Percentiles rank a stretch among this genome's conserved stretches.
These are phyloP conservation scores for Fusarium verrucosum DNA, from an alignment of 2,329 filamentous ascomycete species.

Conservation along the genomic window DNA sequence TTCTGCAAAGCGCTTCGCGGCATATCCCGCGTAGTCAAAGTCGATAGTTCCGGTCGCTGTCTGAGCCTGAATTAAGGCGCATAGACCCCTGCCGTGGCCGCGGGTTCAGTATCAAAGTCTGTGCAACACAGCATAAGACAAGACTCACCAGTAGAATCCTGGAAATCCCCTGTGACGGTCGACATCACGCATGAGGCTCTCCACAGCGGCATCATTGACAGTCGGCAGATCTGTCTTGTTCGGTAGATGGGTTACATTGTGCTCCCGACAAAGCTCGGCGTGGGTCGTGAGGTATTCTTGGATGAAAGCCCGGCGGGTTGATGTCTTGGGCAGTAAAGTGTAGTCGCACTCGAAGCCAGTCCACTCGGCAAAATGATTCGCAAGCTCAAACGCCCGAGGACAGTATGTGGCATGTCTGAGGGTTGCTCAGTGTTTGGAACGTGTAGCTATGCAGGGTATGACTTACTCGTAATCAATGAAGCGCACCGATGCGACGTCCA, in stretches of 20 bases:
- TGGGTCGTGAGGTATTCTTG: constrained; percentile 27
- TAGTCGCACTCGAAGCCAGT: constrained; percentile 37
- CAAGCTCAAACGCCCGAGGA: constrained; percentile 36
- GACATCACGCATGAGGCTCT: constrained; percentile 30
- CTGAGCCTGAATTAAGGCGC: constrained; percentile 39
- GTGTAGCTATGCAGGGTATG: not conserved
- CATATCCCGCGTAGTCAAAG: constrained; percentile 39
- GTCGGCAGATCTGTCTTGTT: constrained; percentile 1
- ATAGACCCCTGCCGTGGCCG: constrained; percentile 32
- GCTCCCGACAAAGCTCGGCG: constrained; percentile 7
- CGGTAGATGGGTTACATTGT: not conserved
- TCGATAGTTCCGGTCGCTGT: constrained; percentile 39
- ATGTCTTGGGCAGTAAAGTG: constrained; percentile 20
- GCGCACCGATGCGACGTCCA: constrained; percentile 19
- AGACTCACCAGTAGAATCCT: constrained; percentile 39
- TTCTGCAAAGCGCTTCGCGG: constrained; percentile 32
- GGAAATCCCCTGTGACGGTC: constrained; percentile 36
- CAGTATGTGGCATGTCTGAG: constrained; percentile 39
- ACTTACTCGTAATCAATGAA: constrained; percentile 42
- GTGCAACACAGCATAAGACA: not conserved
- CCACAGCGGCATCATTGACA: constrained; percentile 23
- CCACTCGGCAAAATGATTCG: constrained; percentile 41
- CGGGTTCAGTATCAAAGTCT: not conserved
- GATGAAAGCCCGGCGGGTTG: constrained; percentile 28
- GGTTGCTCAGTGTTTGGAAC: not conserved